These are phyloP conservation scores for Clavispora vitiphila DNA, from an alignment of 805 yeast genomes.

Conservation along the genomic window DNA sequence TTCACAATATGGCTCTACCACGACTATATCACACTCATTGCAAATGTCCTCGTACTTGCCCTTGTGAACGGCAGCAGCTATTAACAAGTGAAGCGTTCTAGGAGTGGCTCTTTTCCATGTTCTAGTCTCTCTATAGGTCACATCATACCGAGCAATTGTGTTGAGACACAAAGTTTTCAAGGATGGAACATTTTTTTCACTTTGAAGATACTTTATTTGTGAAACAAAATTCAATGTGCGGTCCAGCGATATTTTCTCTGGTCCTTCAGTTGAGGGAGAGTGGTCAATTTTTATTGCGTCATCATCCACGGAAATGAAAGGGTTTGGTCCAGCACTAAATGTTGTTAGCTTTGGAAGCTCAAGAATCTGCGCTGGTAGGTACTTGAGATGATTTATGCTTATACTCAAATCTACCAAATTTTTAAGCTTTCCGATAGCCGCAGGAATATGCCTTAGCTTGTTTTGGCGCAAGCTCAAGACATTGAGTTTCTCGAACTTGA, in stretches of 20 bases:
- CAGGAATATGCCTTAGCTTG: constrained; percentile 17
- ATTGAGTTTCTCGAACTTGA: constrained; percentile 45
- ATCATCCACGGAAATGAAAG: constrained; percentile 24
- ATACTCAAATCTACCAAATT: constrained; percentile 49
- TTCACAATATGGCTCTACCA: constrained; percentile 55
- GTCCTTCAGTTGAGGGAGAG: background rate
- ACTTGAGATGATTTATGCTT: constrained; percentile 46
- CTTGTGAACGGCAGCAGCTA: constrained; percentile 49
- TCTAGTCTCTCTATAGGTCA: constrained; percentile 49
- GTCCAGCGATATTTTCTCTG: background rate
- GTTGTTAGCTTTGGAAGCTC: constrained; percentile 37
- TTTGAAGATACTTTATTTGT: constrained; percentile 20
- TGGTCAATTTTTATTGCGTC: constrained; percentile 19
- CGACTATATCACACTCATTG: constrained; percentile 43
- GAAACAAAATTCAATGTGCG: constrained; percentile 16
- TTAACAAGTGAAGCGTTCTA: constrained; percentile 37
- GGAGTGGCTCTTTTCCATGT: constrained; percentile 50
- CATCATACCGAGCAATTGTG: constrained; percentile 45
- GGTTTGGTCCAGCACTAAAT: constrained; percentile 55
- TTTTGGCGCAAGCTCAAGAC: constrained; percentile 52
- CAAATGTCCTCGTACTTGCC: constrained; percentile 50
- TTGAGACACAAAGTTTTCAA: constrained; percentile 46
- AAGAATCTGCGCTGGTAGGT: constrained; percentile 51
- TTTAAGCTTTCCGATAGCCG: constrained; percentile 13
- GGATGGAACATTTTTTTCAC: constrained; percentile 33